Conservation (phyloP, 371 early-diverging fungal species). For the Mortierella sp. region DNA sequence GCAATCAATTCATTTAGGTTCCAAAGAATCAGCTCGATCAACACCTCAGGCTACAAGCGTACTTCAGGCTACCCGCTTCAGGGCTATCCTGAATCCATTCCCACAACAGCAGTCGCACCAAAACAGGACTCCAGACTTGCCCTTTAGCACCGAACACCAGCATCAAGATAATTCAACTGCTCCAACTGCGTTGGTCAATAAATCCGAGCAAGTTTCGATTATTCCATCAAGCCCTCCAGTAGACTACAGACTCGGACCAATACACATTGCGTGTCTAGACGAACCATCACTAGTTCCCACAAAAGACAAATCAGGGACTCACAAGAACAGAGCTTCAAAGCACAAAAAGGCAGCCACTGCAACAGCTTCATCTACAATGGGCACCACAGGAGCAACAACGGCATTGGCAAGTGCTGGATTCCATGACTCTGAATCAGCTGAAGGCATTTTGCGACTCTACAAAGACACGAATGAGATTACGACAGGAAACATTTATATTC, state of each 20-base stretch:
- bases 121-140: neutral
- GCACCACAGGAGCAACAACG: neutral
- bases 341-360: slow-evolving; percentile 12
- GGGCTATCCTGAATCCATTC: neutral
- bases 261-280: slow-evolving; percentile 19
- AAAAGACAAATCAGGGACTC: slow-evolving; percentile 10
- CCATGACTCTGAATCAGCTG: slow-evolving; percentile 44
- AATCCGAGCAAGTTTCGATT: neutral
- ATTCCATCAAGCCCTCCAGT: neutral
- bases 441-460: slow-evolving; percentile 84
- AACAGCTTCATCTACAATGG: slow-evolving; percentile 2
- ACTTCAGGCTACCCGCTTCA: neutral
- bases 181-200: neutral
- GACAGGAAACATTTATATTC: slow-evolving; percentile 40
- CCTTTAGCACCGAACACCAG: neutral
- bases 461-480: slow-evolving; percentile 62
- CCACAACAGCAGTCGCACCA: neutral
- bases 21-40: neutral
- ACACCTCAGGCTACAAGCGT: neutral
- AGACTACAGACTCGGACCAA: slow-evolving; percentile 32
- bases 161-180: neutral
- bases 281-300: neutral
- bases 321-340: slow-evolving; percentile 4
- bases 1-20: neutral
- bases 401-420: slow-evolving; percentile 7